phyloP scores from a whole-genome alignment of 2,329 filamentous ascomycete species.

The Aspergillus japonicus region DNA sequence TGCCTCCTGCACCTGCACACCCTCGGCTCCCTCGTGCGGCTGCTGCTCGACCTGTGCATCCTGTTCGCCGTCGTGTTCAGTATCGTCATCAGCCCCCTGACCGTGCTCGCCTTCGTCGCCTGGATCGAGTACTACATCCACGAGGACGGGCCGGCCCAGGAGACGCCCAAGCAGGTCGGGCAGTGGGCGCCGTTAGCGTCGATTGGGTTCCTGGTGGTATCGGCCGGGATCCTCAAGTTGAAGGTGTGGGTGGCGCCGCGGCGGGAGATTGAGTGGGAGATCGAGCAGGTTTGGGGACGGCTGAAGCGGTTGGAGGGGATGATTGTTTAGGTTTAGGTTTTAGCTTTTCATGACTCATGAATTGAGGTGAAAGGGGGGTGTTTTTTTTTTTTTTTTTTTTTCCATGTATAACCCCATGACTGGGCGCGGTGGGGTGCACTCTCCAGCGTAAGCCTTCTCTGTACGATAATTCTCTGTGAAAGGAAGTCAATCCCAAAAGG shows the following conservation, averaged over 20 bases:
- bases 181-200: slow-evolving; percentile 32
- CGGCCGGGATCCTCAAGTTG: slow-evolving; percentile 27
- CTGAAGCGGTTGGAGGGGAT: neutral
- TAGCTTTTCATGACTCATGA: too few species aligned
- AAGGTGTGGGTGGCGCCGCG: slow-evolving; percentile 28
- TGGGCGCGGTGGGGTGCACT: too few species aligned
- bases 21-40: slow-evolving; percentile 14
- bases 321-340: neutral
- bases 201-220: slow-evolving; percentile 30
- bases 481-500: too few species aligned
- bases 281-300: slow-evolving; percentile 20
- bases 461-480: too few species aligned
- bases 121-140: slow-evolving; percentile 36
- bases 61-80: slow-evolving; percentile 25
- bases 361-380: too few species aligned
- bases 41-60: slow-evolving; percentile 16
- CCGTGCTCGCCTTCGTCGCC: slow-evolving; percentile 30
- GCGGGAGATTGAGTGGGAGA: slow-evolving; percentile 31
- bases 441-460: too few species aligned
- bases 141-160: slow-evolving; percentile 29
- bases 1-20: slow-evolving; percentile 12
- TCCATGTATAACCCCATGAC: too few species aligned
- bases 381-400: too few species aligned
- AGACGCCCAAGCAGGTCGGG: slow-evolving; percentile 31
- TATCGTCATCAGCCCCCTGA: slow-evolving; percentile 32